These are phyloP conservation scores for Anacardium occidentale DNA, from an alignment of 345 rosid species.

Conservation along the genomic window DNA sequence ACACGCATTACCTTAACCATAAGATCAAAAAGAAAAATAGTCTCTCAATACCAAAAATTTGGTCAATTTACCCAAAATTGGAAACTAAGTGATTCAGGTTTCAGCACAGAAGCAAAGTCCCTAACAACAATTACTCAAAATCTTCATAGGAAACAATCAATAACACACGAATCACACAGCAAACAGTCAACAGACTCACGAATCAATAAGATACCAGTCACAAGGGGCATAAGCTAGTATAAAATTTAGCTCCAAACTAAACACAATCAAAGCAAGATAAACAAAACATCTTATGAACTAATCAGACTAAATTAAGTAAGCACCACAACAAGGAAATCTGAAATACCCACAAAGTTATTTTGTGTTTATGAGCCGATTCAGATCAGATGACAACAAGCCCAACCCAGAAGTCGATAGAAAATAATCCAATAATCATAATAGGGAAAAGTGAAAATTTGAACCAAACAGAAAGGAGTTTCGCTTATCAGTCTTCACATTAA, in stretches of 20 bases:
- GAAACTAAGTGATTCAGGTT: not conserved
- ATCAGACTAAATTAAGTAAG: constrained; percentile 3
- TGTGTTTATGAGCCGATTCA: constrained; percentile 24
- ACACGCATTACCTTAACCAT: not conserved
- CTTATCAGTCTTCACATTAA: constrained; percentile 18
- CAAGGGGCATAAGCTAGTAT: not conserved
- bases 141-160: constrained; percentile 10
- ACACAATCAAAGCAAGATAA: not conserved
- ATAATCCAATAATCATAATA: not conserved
- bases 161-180: not conserved
- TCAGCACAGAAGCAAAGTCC: not conserved
- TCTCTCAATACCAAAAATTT: not conserved
- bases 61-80: not conserved
- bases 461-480: constrained; percentile 15
- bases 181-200: not conserved
- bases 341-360: constrained; percentile 27
- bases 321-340: constrained; percentile 20
- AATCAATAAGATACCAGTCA: not conserved
- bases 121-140: constrained; percentile 1
- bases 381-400: constrained; percentile 29
- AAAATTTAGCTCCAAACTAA: not conserved
- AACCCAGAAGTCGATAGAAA: constrained; percentile 19
- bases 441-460: constrained; percentile 16
- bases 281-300: not conserved
- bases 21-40: not conserved